Base-by-base conservation (phyloP, 306 rosid genomes). In the Astragalus glycyphyllos region DNA sequence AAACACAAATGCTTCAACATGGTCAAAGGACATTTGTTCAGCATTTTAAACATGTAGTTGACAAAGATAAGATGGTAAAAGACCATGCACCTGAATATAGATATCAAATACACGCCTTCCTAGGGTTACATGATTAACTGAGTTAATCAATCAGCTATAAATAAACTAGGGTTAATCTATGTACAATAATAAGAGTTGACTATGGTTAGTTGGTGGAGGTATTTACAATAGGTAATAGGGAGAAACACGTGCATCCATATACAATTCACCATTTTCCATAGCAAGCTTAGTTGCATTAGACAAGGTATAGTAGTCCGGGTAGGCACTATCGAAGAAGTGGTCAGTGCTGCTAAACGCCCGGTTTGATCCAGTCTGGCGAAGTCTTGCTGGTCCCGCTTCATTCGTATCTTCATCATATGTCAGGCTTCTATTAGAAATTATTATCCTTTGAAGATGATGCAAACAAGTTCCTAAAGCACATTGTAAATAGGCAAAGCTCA, bases 281-380 rank as follows among this genome's bases (percentile, higher is more conserved):
- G 71, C 20, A 50, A 89, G 89, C 37, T 14, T 74, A 9, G 86
- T 72, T 54, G 60, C 1, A 62, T 85, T 85, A 44, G 69, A 74
- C 69, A n/a, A 29, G 0, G 58, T 69, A 64, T 74, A 79, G 47
- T 42, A 62, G 35, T 83, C 87, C 2, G 31, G 0, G 3, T 0
- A 46, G 46, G 67, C 5, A 38, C 71, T 77, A 67, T 85, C 92
- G 26, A 61, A 0, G 69, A 83, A 87, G 65, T 69, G 81, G 59
- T 92, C 96, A 7, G 92, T 87, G 67, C 12, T 89, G 68, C 89
- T 89, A 20, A 78, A 3, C 20, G 77, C 90, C 92, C 90, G 87
- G 34, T 87, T 82, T 55, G 87, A 31, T 38, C 34, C 68, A 5
- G 65, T 53, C 5, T 9, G 62, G 47, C 0, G 46, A 66, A 72